These are phyloP conservation scores for Penicillium psychrosexuale DNA, from an alignment of 2,329 filamentous ascomycete species.

Conservation along the genomic window DNA sequence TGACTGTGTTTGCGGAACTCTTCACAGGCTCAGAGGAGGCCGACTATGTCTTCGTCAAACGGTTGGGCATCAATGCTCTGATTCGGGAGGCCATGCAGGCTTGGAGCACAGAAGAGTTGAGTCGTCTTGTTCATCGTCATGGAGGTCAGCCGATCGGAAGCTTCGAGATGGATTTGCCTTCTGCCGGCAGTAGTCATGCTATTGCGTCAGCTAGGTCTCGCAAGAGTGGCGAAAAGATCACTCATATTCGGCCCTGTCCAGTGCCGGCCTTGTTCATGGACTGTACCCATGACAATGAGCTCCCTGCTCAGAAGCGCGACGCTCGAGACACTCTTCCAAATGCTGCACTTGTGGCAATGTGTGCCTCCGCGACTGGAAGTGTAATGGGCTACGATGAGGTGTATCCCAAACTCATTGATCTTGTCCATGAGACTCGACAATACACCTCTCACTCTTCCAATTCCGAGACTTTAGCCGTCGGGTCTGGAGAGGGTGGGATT, in stretches of 20 bases:
- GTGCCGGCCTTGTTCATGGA: constrained; percentile 98
- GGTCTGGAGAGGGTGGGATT: constrained; percentile 75
- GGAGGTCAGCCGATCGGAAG: constrained; percentile 93
- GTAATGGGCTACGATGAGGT: constrained; percentile 98
- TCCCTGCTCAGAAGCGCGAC: constrained; percentile 90
- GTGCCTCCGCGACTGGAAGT: constrained; percentile 86
- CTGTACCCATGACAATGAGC: constrained; percentile 97
- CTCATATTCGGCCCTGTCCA: constrained; percentile 78
- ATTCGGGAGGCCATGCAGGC: constrained; percentile 98
- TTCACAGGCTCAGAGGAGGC: constrained; percentile 95
- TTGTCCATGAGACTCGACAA: constrained; percentile 81
- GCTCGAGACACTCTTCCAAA: constrained; percentile 92
- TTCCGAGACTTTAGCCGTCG: constrained; percentile 51
- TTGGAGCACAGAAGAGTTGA: constrained; percentile 91
- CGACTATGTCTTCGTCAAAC: constrained; percentile 93
- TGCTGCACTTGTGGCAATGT: constrained; percentile 93
- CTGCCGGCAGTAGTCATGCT: constrained; percentile 55
- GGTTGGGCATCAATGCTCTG: constrained; percentile 82
- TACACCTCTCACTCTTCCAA: constrained; percentile 77
- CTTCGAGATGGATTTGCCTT: constrained; percentile 88
- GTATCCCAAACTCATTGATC: constrained; percentile 87
- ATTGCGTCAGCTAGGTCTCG: constrained; percentile 33
- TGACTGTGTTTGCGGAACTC: constrained; percentile 90
- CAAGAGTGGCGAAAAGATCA: constrained; percentile 60
- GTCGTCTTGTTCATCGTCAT: constrained; percentile 86